These are phyloP conservation scores for Garcia nutans DNA, from an alignment of 345 rosid genomes.

Conservation along the genomic window DNA sequence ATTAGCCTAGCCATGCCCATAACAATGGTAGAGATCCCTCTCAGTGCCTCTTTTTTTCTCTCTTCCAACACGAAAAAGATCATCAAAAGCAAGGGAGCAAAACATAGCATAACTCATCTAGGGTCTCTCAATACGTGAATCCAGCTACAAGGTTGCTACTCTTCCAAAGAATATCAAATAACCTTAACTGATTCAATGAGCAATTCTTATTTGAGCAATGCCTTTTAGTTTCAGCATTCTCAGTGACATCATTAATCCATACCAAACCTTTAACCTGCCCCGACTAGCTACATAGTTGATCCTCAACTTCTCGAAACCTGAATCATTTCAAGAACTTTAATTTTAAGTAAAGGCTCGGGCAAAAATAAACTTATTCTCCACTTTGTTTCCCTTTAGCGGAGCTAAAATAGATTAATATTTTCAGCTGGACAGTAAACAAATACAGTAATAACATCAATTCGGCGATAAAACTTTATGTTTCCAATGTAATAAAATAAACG, in stretches of 20 bases:
- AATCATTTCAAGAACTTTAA: background rate
- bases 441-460: background rate
- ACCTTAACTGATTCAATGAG: background rate
- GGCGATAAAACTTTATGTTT: background rate
- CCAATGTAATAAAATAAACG: background rate
- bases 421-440: background rate
- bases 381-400: too few relatives aligned
- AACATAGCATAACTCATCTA: background rate
- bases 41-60: background rate
- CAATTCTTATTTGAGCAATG: background rate
- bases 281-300: background rate
- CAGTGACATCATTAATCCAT: too few relatives aligned
- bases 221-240: background rate
- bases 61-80: background rate
- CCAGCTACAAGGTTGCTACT: background rate
- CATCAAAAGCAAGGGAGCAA: background rate
- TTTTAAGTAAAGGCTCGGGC: background rate
- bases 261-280: background rate
- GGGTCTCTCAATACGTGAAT: background rate
- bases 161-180: background rate
- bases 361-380: background rate
- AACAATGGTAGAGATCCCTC: background rate
- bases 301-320: background rate
- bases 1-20: background rate
- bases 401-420: background rate